Evolutionary conservation across 2,329 filamentous ascomycete species (phyloP), one percentile per base, ranked within the genome.

Genomic region (Akanthomyces dipterigenus): DNA sequence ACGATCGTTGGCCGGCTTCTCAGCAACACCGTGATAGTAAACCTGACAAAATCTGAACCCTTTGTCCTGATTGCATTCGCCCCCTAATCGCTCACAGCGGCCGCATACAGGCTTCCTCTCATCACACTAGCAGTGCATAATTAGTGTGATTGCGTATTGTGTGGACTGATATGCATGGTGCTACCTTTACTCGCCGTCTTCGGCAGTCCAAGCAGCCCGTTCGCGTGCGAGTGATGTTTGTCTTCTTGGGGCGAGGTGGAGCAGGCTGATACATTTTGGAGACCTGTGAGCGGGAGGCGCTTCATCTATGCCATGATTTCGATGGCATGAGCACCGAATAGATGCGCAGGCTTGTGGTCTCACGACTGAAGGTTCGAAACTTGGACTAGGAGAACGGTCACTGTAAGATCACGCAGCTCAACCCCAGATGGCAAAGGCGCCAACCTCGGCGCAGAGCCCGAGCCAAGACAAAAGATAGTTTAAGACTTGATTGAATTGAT

Each of bases 201-300:
- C 64, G 48, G 16, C 67, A 68, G 11, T 12, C 53, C 16, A 53
- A 63, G 34, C 67, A 68, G 3, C 67, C 67, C 3, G 63, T 66
- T 2, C 64, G 64, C 9, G 64, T 60, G 14, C 67, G 66, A 11
- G 61, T 60, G 40, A 69, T 69, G 16, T 51, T 64, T 3, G 66
- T 69, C 55, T 69, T 69, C 22, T 67, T 67, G 2, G 20, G 60
- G 5, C 67, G 64, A 12, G 56, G 56, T 3, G 64, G 65, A 7
- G 64, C 65, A 14, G 67, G 66, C 16, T 66, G 66, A 34, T 69
- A 69, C 66, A 69, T 67, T 22, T 51, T 28, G 3, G 14, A 18
- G 20, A 14, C 11, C n/a, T 20, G 14, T 1, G 7, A 34, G n/a
- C 2, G 5, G 8, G 9, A 9, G 20, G 11, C 9, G 12, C 12